Evolutionary conservation across 306 rosid genomes (phyloP).

Genomic region (Sphenostylis stenocarpa): DNA sequence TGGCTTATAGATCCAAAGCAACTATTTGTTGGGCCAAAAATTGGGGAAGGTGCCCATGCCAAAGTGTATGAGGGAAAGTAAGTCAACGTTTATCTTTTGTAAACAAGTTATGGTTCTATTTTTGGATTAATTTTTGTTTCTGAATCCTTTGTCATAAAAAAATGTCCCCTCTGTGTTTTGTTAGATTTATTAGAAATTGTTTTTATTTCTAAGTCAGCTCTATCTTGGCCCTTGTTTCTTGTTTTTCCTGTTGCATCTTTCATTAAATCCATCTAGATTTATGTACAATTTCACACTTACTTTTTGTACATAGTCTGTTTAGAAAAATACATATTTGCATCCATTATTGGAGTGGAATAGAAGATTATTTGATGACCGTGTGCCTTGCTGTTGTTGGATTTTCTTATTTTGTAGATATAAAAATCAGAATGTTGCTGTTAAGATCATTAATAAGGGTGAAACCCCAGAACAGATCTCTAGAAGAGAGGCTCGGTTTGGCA

Average conservation of each 20-base stretch:
- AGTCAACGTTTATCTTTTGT: conserved; percentile 45
- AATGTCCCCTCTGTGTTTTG: not conserved
- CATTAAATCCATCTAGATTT: not conserved
- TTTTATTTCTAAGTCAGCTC: not conserved
- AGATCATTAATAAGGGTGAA: conserved; percentile 51
- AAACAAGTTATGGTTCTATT: not conserved
- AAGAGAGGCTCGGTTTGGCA: conserved; percentile 74
- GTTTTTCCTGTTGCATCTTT: not conserved
- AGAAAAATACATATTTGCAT: conserved; percentile 3
- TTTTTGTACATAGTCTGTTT: not conserved
- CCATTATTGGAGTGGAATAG: not conserved
- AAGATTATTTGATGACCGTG: conserved; percentile 1
- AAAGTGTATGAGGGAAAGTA: conserved; percentile 97
- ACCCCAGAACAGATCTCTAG: conserved; percentile 51
- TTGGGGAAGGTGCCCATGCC: conserved; percentile 97
- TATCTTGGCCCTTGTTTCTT: not conserved
- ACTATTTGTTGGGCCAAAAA: conserved; percentile 87
- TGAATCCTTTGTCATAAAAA: not conserved
- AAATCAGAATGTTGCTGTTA: conserved; percentile 52
- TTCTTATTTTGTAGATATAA: conserved; percentile 42
- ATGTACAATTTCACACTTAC: not conserved
- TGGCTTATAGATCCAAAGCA: conserved; percentile 90
- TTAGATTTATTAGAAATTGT: conserved; percentile 1
- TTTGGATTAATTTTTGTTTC: conserved; percentile 26
- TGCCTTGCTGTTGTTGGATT: not conserved